Conservation (phyloP, 345 rosid genomes). For the Eucalyptus cloeziana region DNA sequence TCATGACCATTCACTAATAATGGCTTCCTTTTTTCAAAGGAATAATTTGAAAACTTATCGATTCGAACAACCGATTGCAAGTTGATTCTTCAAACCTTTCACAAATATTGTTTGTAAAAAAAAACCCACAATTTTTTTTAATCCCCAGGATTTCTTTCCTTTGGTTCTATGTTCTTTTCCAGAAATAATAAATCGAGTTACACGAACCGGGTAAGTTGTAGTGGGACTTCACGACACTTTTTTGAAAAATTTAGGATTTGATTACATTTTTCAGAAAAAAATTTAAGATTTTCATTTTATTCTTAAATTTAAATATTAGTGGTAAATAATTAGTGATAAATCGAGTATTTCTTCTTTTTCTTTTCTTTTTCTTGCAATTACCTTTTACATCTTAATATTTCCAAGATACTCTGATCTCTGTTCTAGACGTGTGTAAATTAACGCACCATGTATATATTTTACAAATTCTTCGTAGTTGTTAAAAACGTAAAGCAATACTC, state of each 20-base stretch:
- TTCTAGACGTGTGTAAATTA: too few species aligned
- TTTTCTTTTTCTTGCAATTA: too few species aligned
- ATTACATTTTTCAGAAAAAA: accelerated
- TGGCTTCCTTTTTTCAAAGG: not conserved
- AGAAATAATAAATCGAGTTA: not conserved
- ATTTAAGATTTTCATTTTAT: not conserved
- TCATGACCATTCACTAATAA: not conserved
- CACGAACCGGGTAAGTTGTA: not conserved
- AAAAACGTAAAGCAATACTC: not conserved
- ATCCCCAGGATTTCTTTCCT: not conserved
- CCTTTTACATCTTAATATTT: too few species aligned
- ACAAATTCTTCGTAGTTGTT: not conserved
- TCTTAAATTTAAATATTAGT: not conserved
- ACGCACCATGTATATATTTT: not conserved
- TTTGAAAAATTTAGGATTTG: not conserved
- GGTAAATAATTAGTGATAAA: not conserved
- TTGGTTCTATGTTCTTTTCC: not conserved
- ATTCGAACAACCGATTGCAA: not conserved
- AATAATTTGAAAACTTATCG: accelerated
- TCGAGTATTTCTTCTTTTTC: too few species aligned
- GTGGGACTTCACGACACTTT: not conserved
- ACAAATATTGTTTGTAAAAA: not conserved
- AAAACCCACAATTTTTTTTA: not conserved
- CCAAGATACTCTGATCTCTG: too few species aligned
- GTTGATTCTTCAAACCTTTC: not conserved